phyloP scores from a whole-genome alignment of 148 eudicot species.

The Bassia scoparia region DNA sequence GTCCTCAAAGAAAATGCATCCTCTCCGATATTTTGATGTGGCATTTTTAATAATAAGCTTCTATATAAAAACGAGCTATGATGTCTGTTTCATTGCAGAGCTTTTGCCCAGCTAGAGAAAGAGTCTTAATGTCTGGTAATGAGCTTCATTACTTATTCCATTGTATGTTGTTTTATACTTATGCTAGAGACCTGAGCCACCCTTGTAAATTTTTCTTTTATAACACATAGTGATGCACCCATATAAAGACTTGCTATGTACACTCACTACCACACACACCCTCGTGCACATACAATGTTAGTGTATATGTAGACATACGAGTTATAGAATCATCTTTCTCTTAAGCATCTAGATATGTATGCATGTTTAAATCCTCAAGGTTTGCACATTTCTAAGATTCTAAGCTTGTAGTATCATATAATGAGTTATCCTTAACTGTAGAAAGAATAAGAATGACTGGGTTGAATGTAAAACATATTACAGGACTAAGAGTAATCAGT shows the following conservation, averaged over 20 bases:
- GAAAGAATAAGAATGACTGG: too few relatives aligned
- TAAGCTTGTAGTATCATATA: too few relatives aligned
- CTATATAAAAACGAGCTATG: not conserved
- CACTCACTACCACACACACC: too few relatives aligned
- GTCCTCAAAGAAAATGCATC: not conserved
- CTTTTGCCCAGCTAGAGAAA: slow-evolving; percentile 83
- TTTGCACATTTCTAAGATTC: too few relatives aligned
- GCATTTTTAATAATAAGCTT: not conserved
- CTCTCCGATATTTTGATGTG: not conserved
- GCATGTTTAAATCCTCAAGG: too few relatives aligned
- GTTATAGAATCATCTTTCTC: too few relatives aligned
- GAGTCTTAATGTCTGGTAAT: slow-evolving; percentile 85
- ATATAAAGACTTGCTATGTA: too few relatives aligned
- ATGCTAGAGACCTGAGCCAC: not conserved
- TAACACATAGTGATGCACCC: too few relatives aligned
- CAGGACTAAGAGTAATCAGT: not conserved
- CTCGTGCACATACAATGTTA: not conserved
- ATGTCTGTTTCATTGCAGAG: slow-evolving; percentile 48
- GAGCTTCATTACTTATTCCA: slow-evolving; percentile 6
- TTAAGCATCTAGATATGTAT: too few relatives aligned
- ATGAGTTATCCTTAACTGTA: too few relatives aligned
- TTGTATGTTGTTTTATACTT: too few relatives aligned
- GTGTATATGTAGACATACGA: too few relatives aligned
- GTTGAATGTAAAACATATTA: not conserved
- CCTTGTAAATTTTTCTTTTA: not conserved